Conservation (phyloP, 306 rosid species). For the Sindora glabra region DNA sequence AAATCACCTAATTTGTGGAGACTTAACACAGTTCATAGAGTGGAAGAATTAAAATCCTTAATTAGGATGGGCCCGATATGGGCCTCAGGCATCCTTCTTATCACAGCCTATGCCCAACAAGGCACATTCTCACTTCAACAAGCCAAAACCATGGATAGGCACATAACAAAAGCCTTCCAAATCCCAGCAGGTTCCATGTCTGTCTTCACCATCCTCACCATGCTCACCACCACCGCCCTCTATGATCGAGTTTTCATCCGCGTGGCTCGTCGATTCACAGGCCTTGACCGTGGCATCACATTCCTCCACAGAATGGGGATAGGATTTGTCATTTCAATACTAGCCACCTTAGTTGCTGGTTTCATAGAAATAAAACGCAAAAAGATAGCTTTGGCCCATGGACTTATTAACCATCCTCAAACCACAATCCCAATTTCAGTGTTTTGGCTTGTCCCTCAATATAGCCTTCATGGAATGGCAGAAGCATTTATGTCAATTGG, state of each 20-base stretch:
- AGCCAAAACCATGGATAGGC: constrained; percentile 83
- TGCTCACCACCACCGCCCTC: constrained; percentile 65
- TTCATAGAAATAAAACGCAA: constrained; percentile 66
- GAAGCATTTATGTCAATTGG: constrained; percentile 98
- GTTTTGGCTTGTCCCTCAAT: constrained; percentile 86
- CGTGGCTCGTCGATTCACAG: constrained; percentile 57
- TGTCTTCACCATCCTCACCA: constrained; percentile 53
- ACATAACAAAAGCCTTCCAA: constrained; percentile 46
- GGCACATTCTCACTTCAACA: constrained; percentile 75
- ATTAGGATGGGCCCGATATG: constrained; percentile 95
- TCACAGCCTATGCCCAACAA: constrained; percentile 90
- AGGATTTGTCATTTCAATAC: constrained; percentile 60
- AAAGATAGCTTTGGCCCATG: constrained; percentile 37
- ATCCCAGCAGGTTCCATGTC: constrained; percentile 95
- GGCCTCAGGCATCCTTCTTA: constrained; percentile 84
- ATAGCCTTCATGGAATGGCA: constrained; percentile 82
- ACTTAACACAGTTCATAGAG: constrained; percentile 73
- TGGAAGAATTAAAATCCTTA: constrained; percentile 74
- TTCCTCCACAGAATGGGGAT: constrained; percentile 85
- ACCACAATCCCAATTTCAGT: constrained; percentile 63
- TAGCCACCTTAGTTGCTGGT: constrained; percentile 76
- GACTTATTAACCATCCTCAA: constrained; percentile 31
- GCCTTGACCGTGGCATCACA: constrained; percentile 76
- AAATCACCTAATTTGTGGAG: constrained; percentile 74
- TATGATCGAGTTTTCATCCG: constrained; percentile 66